Evolutionary conservation across 371 early-diverging fungal species (phyloP).

Genomic region (Thermomucor indicae-seudaticae): DNA sequence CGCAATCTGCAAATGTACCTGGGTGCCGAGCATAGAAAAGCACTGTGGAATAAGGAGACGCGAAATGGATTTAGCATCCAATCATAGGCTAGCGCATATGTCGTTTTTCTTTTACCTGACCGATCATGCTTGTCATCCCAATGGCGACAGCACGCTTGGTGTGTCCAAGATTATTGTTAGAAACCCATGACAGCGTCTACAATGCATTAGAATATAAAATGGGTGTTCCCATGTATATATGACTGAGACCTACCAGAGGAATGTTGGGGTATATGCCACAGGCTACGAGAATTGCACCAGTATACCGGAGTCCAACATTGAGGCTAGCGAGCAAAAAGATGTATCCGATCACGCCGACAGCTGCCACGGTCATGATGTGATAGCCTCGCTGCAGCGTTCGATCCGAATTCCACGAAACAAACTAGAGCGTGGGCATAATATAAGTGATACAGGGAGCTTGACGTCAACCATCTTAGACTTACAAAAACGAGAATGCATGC

Average conservation of each 20-base stretch:
- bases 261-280: conserved; percentile 56
- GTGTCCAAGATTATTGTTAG: conserved; percentile 54
- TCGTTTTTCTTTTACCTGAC: conserved; percentile 14
- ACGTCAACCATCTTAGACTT: conserved; percentile 6
- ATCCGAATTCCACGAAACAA: conserved; percentile 37
- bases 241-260: conserved; percentile 14
- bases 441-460: background rate
- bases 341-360: conserved; percentile 30
- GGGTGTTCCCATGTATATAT: too few species aligned
- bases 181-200: conserved; percentile 48
- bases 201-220: too few species aligned
- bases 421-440: background rate
- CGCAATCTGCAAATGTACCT: conserved; percentile 14
- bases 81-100: background rate
- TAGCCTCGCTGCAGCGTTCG: conserved; percentile 31
- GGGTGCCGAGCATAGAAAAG: conserved; percentile 55
- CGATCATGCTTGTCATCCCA: conserved; percentile 49
- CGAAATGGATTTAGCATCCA: background rate
- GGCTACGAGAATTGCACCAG: conserved; percentile 52
- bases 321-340: conserved; percentile 31
- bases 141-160: conserved; percentile 54
- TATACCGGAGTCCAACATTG: conserved; percentile 41
- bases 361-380: conserved; percentile 24
- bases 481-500: conserved; percentile 32
- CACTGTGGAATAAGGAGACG: conserved; percentile 25